Evolutionary conservation across 2,329 filamentous ascomycete genomes (phyloP).

Genomic region (Ophiostoma tasmaniense): DNA sequence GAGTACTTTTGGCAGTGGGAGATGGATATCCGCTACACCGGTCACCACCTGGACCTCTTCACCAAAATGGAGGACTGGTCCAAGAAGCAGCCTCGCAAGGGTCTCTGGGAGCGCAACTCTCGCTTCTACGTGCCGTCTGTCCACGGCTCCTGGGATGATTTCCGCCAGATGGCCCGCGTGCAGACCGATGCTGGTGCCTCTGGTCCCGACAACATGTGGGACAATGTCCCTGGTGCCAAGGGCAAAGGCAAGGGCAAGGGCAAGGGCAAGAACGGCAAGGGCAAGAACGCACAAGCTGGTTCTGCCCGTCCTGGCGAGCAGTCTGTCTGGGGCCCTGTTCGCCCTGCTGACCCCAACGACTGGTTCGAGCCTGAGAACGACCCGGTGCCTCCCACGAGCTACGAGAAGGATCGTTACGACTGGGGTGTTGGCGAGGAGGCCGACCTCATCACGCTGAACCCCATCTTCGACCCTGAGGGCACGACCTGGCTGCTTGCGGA

Average conservation of each 20-base stretch:
- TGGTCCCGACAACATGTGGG: slow-evolving; percentile 60
- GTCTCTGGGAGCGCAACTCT: slow-evolving; percentile 70
- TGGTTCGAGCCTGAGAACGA: slow-evolving; percentile 68
- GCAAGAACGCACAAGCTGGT: slow-evolving; percentile 20
- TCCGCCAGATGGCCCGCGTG: slow-evolving; percentile 66
- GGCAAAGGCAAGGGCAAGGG: slow-evolving; percentile 26
- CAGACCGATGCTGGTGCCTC: slow-evolving; percentile 63
- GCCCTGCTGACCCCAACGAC: slow-evolving; percentile 58
- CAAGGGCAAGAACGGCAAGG: slow-evolving; percentile 27
- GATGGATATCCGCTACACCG: slow-evolving; percentile 85
- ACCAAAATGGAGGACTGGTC: slow-evolving; percentile 62
- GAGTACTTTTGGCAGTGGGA: slow-evolving; percentile 94
- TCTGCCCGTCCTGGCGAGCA: slow-evolving; percentile 37
- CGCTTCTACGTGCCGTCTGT: slow-evolving; percentile 70
- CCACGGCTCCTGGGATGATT: slow-evolving; percentile 73
- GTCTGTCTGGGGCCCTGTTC: slow-evolving; percentile 76
- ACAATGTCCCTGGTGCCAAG: slow-evolving; percentile 32
- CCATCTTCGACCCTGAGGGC: slow-evolving; percentile 75
- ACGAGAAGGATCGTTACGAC: slow-evolving; percentile 69
- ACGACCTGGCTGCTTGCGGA: slow-evolving; percentile 77
- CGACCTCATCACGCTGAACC: slow-evolving; percentile 70
- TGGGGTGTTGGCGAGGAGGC: slow-evolving; percentile 84
- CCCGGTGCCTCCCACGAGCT: slow-evolving; percentile 58
- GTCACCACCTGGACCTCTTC: slow-evolving; percentile 73
- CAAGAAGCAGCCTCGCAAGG: slow-evolving; percentile 64